Percentiles rank a stretch among this genome's conserved stretches.
phyloP scores from a whole-genome alignment of 768 basidiomycete species.

The Dacryopinax primogenitus region DNA sequence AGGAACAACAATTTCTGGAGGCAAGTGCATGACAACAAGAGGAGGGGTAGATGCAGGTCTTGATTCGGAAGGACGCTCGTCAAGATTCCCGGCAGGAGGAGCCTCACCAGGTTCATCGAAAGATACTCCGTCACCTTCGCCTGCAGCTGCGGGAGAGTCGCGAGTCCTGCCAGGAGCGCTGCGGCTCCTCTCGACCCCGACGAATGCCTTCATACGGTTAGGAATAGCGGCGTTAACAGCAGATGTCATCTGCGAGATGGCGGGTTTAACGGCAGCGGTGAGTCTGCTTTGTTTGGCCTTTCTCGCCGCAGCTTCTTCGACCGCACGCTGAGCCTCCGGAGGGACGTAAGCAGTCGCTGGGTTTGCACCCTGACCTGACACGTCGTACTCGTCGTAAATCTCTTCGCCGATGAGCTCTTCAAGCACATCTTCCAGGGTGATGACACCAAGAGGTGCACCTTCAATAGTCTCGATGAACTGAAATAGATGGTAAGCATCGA shows the following conservation, averaged over 20 bases:
- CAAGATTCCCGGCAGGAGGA: neutral
- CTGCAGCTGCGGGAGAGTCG: neutral
- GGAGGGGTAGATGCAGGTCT: neutral
- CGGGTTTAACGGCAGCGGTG: neutral
- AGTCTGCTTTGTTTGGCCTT: conserved; percentile 2
- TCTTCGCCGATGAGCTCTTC: conserved; percentile 92
- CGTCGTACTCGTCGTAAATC: conserved; percentile 83
- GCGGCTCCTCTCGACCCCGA: neutral
- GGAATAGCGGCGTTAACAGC: conserved; percentile 2
- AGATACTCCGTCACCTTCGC: neutral
- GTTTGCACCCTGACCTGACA: conserved; percentile 37
- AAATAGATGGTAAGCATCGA: conserved; percentile 8
- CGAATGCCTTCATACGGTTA: conserved; percentile 5
- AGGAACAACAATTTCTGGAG: neutral
- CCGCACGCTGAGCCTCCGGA: conserved; percentile 20
- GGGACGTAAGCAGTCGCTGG: conserved; percentile 35
- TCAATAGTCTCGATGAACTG: conserved; percentile 75
- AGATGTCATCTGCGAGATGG: neutral
- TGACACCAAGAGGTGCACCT: conserved; percentile 80
- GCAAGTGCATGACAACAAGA: neutral
- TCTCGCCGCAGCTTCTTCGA: conserved; percentile 5
- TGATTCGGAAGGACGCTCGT: neutral
- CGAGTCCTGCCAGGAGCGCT: neutral
- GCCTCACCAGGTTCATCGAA: neutral
- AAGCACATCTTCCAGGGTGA: conserved; percentile 84